phyloP scores from a whole-genome alignment of 306 rosid species.

The Glycine soja region DNA sequence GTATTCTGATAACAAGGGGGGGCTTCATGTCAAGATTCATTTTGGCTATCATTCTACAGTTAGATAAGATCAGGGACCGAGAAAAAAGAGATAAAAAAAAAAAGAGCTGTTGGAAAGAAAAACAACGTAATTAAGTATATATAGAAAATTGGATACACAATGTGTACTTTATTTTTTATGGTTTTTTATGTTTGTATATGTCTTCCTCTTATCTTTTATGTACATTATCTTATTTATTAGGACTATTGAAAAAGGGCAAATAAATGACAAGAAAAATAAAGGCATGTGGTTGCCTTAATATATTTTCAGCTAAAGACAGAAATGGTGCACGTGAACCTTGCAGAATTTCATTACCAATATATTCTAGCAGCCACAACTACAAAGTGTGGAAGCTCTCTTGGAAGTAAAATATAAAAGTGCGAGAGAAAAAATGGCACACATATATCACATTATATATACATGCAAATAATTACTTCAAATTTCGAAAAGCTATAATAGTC shows the following conservation, averaged over 20 bases:
- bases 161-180: background rate
- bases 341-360: background rate
- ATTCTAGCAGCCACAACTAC: conserved; percentile 39
- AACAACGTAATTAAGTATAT: background rate
- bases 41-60: background rate
- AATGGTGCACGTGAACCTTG: conserved; percentile 27
- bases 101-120: background rate
- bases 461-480: background rate
- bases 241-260: background rate
- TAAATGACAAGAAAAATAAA: background rate
- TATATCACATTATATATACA: background rate
- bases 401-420: background rate
- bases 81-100: background rate
- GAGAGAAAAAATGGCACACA: background rate
- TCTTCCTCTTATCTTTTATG: background rate
- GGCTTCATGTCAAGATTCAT: background rate
- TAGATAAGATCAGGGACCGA: background rate
- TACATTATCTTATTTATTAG: background rate
- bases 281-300: background rate
- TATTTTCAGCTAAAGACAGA: conserved; percentile 2
- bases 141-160: background rate
- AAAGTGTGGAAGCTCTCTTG: conserved; percentile 4
- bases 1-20: background rate
- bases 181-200: background rate
- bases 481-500: conserved; percentile 43